phyloP scores from a whole-genome alignment of 257 asterid genomes.

The Linaria vulgaris region DNA sequence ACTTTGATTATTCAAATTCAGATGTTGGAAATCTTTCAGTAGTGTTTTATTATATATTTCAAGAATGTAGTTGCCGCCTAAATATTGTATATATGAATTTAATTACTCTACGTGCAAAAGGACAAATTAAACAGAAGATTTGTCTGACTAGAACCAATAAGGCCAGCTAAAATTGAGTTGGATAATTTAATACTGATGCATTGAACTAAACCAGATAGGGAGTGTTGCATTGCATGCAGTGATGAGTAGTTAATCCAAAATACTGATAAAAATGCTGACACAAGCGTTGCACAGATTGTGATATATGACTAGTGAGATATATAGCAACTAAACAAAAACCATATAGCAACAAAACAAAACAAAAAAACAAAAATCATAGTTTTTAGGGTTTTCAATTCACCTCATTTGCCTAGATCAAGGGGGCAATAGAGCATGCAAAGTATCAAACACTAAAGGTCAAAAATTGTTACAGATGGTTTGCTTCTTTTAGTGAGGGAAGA shows the following conservation, averaged over 20 bases:
- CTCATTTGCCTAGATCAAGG: background rate
- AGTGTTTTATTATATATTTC: too few species aligned
- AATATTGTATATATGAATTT: too few species aligned
- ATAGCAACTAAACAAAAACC: background rate
- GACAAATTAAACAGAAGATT: too few species aligned
- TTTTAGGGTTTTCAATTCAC: background rate
- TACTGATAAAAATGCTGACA: background rate
- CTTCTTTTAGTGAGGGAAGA: background rate
- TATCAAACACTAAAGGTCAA: background rate
- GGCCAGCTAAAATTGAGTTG: background rate
- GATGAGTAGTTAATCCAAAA: background rate
- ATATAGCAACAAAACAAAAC: background rate
- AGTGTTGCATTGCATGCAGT: too few species aligned
- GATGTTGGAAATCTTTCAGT: too few species aligned
- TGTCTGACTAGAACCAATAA: background rate
- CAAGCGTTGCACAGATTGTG: background rate
- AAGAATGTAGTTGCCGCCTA: too few species aligned
- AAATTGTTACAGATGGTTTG: background rate
- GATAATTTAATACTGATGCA: background rate
- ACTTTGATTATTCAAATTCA: too few species aligned
- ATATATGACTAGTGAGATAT: background rate
- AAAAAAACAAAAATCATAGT: background rate
- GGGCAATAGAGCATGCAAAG: background rate
- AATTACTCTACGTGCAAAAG: too few species aligned
- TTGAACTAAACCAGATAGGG: too few species aligned